phyloP scores from a whole-genome alignment of 768 basidiomycete genomes.

The Russula sp. region DNA sequence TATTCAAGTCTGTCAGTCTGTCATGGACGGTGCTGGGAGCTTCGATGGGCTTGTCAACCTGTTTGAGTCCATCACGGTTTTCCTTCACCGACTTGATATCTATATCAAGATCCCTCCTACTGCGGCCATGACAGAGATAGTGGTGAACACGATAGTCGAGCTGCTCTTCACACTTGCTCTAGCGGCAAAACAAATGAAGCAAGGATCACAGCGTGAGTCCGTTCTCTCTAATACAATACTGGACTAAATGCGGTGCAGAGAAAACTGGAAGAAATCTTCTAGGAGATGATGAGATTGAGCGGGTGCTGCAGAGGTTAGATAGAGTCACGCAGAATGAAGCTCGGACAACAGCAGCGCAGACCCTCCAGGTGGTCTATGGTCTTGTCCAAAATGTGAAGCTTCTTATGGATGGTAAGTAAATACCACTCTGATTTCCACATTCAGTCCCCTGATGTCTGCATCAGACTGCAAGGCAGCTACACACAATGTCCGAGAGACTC shows the following conservation, averaged over 20 bases:
- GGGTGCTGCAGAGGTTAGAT: background rate
- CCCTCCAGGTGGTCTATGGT: background rate
- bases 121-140: background rate
- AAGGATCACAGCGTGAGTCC: background rate
- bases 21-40: background rate
- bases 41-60: background rate
- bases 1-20: background rate
- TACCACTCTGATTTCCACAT: background rate
- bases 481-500: background rate
- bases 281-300: background rate
- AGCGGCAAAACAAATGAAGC: background rate
- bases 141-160: background rate
- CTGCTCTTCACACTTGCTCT: background rate
- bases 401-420: background rate
- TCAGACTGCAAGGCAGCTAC: background rate
- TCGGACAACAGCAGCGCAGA: background rate
- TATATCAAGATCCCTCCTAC: background rate
- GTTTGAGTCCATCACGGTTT: background rate
- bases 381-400: background rate
- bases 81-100: background rate
- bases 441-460: background rate
- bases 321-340: background rate
- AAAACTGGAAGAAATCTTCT: background rate
- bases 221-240: background rate
- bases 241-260: background rate